Conservation (phyloP, 176 grass and related monocot genomes). For the Canna indica region DNA sequence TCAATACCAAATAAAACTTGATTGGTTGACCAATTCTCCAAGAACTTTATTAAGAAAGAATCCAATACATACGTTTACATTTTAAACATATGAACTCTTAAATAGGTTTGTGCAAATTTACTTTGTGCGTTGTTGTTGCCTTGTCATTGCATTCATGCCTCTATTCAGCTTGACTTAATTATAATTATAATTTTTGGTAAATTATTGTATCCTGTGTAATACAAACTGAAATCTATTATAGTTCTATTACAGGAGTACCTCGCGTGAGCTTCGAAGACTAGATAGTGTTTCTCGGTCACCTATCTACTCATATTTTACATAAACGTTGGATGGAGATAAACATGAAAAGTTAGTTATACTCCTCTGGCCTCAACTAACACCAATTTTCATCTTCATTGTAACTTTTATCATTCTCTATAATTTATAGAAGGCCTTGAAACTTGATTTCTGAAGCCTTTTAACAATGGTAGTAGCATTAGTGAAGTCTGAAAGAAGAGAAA, state of each 20-base stretch:
- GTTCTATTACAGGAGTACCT: constrained; percentile 95
- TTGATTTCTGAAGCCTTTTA: neutral
- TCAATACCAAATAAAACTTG: no score
- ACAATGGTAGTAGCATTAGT: neutral
- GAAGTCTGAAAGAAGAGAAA: neutral
- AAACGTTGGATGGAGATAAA: constrained; percentile 83
- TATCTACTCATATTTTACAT: constrained; percentile 92
- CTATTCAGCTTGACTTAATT: neutral
- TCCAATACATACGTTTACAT: neutral
- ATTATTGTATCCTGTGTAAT: neutral
- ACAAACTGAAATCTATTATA: constrained; percentile 27
- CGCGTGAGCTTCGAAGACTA: constrained; percentile 84
- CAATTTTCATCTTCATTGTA: neutral
- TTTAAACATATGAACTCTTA: neutral
- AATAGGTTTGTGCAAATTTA: neutral
- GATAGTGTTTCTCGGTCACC: constrained; percentile 94
- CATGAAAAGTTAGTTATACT: neutral
- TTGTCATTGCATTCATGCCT: neutral
- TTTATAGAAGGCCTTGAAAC: neutral
- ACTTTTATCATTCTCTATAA: neutral
- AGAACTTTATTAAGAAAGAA: no score
- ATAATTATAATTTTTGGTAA: neutral
- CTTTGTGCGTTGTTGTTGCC: neutral
- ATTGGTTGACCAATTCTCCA: no score
- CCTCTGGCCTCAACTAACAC: neutral